Base-by-base conservation (phyloP, 2,329 filamentous ascomycete genomes). In the Talaromyces sp. region DNA sequence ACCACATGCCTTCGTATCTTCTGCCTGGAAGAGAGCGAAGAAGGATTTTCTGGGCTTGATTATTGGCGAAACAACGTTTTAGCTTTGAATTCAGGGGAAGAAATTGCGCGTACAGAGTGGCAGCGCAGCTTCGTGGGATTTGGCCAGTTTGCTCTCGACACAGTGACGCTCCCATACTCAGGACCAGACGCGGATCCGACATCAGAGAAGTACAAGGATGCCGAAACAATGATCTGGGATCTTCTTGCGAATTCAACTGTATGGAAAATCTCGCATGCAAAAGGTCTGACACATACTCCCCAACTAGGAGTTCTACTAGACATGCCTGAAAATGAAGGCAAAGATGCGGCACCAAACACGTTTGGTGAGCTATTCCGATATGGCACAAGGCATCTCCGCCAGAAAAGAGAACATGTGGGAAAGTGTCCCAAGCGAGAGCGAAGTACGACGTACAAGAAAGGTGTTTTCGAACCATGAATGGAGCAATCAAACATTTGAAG, bases 181-280 rank as follows among this genome's bases (percentile, higher is more conserved):
- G 55, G 55, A 27, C 30, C 55, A 28, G 67, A 70, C 27, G 66
- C 49, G 2, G 66, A 65, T 55, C 56, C 59, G n/a, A 36, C 53
- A 27, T 67, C 68, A 33, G 55, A 69, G 11, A 61, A 67, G 42
- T 66, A 65, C 36, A 63, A 63, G 57, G 58, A 59, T 11, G 70
- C 69, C 0, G 66, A 72, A 36, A 63, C 64, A 32, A 27, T 68
- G 9, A 63, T 71, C 3, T 75, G 72, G 71, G 65, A 64, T 6
- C 36, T 75, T 47, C 63, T 77, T 52, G 69, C 74, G 11, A 66
- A 68, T 49, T 68, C 70, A 4, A 67, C 66, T 3, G 67, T 74
- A 68, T 68, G 75, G 64, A 77, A 77, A 60, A 70, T 77, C n/a
- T 72, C 70, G 1, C 74, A 75, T 62, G 74, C 69, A 0, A 71